Conservation (phyloP, 2,329 filamentous ascomycete species). For the Penicillium sp. region DNA sequence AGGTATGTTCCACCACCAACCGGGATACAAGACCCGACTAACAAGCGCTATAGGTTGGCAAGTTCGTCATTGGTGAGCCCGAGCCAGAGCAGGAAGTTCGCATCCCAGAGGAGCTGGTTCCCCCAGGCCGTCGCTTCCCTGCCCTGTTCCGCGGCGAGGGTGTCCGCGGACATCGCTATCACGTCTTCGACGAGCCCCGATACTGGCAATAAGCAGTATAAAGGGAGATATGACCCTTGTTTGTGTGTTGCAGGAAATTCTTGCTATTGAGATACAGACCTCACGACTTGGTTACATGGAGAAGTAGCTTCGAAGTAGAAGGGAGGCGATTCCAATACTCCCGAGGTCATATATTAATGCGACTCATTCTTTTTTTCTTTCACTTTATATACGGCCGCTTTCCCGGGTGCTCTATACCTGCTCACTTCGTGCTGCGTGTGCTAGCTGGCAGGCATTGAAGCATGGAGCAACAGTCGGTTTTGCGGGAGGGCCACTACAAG, state of each 20-base stretch:
- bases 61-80: slow-evolving; percentile 76
- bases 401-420: not conserved
- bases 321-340: slow-evolving; percentile 4
- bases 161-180: slow-evolving; percentile 83
- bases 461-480: not conserved
- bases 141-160: slow-evolving; percentile 76
- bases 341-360: not conserved
- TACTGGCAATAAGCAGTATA: slow-evolving; percentile 50
- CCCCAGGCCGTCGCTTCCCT: slow-evolving; percentile 76
- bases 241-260: not conserved
- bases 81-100: slow-evolving; percentile 60
- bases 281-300: slow-evolving; percentile 7
- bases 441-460: not conserved
- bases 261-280: slow-evolving; percentile 2
- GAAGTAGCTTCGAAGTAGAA: slow-evolving; percentile 9
- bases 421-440: not conserved
- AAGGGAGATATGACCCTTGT: not conserved
- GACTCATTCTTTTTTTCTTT: slow-evolving; percentile 5
- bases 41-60: slow-evolving; percentile 59
- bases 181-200: slow-evolving; percentile 88
- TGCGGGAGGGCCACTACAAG: not conserved
- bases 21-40: slow-evolving; percentile 11
- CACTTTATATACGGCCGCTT: not conserved
- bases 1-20: slow-evolving; percentile 50
- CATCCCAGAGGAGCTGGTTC: slow-evolving; percentile 67